Base-by-base conservation (phyloP, 768 basidiomycete species). In the Tylopilus felleus region DNA sequence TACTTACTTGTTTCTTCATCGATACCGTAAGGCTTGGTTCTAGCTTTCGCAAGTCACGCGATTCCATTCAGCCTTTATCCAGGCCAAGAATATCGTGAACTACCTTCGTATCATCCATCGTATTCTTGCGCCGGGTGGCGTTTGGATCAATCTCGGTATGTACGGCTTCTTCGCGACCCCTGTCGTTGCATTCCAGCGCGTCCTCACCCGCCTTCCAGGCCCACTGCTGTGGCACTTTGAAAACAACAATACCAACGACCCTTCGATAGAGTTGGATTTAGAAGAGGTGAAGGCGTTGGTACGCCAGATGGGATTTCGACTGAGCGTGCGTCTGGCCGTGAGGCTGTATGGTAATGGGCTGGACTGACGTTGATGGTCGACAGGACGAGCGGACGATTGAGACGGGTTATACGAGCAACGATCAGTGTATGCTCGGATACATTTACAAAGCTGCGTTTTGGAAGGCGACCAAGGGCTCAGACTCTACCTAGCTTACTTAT, bases 181-280 rank as follows among this genome's bases (percentile, higher is more conserved):
- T 33, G 16, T 33, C 13, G 23, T 25, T 27, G 17, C 27, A 2
- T 39, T 36, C 7, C n/a, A 25, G 5, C 22, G 4, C 16, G 4
- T 0, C 12, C 5, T 19, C 14, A 21, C 5, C n/a, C 17, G 14
- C 19, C 17, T 40, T 45, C 49, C 41, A 87, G 94, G 95, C 3
- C 96, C 96, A 0, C 73, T 96, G 1, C 73, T 98, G n/a, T 98
- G 96, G 95, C 96, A 98, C 67, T 98, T 86, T 71, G 95, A 98
- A 65, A 95, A 96, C 70, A 93, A 91, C 65, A 77, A 68, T 51
- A 82, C 83, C 39, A 83, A 84, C 58, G 92, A 96, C 58, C 79
- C 84, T 0, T 93, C 90, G 1, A 78, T 98, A 33, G 95, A 98
- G 71, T 77, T 98, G 17, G 87, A 86, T 62, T 72, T 98, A n/a